These are phyloP conservation scores for Groenewaldozyma auringiensis DNA, from an alignment of 1,139 yeast species.

Conservation along the genomic window DNA sequence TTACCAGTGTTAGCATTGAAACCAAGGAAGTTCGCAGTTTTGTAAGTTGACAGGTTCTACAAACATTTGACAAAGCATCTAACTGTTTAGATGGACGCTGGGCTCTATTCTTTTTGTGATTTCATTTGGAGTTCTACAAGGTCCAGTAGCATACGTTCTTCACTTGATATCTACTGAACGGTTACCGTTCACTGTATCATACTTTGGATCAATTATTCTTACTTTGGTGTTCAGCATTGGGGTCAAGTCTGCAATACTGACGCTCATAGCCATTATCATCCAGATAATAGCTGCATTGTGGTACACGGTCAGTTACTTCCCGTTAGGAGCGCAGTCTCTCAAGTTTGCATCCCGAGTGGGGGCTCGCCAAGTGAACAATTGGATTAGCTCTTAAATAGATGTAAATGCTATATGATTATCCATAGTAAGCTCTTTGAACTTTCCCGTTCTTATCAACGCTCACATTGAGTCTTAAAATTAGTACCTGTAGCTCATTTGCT, in stretches of 20 bases:
- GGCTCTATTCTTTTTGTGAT: slow-evolving; percentile 81
- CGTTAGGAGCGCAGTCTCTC: slow-evolving; percentile 86
- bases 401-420: slow-evolving; percentile 10
- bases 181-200: slow-evolving; percentile 69
- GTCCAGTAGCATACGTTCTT: slow-evolving; percentile 68
- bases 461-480: slow-evolving; percentile 19
- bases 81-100: slow-evolving; percentile 56
- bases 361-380: slow-evolving; percentile 54
- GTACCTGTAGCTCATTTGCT: neutral
- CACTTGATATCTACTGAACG: slow-evolving; percentile 74
- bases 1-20: slow-evolving; percentile 85
- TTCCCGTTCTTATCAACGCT: slow-evolving; percentile 20
- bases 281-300: slow-evolving; percentile 82
- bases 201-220: slow-evolving; percentile 63
- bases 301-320: slow-evolving; percentile 88
- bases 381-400: slow-evolving; percentile 32
- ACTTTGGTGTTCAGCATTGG: slow-evolving; percentile 56
- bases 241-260: slow-evolving; percentile 58
- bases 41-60: slow-evolving; percentile 19
- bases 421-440: slow-evolving; percentile 18
- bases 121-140: slow-evolving; percentile 88
- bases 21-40: slow-evolving; percentile 78
- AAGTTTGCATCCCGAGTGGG: slow-evolving; percentile 76
- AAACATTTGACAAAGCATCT: neutral
- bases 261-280: slow-evolving; percentile 64